These are phyloP conservation scores for Rhizoclosmatium globosum DNA, from an alignment of 192 early-diverging fungal species.

Conservation along the genomic window DNA sequence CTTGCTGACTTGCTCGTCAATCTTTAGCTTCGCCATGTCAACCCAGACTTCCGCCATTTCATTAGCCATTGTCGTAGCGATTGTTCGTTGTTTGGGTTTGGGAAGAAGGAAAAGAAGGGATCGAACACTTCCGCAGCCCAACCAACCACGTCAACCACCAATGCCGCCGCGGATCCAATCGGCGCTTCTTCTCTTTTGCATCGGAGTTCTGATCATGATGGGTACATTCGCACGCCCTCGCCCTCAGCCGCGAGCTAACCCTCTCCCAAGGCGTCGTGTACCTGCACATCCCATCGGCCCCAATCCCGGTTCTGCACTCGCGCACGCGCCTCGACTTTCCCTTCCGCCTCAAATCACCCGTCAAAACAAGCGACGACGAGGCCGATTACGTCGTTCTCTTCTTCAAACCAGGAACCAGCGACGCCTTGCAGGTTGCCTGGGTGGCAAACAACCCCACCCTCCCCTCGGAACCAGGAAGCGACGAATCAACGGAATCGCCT, in stretches of 20 bases:
- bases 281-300: slow-evolving; percentile 13
- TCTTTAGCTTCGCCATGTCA: too few species aligned
- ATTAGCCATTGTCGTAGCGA: too few species aligned
- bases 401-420: background rate
- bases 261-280: background rate
- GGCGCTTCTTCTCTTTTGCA: background rate
- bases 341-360: background rate
- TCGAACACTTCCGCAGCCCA: too few species aligned
- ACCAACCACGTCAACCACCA: too few species aligned
- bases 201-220: background rate
- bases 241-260: background rate
- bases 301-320: background rate
- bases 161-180: background rate
- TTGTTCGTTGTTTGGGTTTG: too few species aligned
- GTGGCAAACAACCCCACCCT: background rate
- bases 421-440: slow-evolving; percentile 1
- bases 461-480: background rate
- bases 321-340: slow-evolving; percentile 8
- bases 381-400: background rate
- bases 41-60: too few species aligned
- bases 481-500: background rate
- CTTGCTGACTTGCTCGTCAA: too few species aligned
- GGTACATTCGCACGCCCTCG: background rate
- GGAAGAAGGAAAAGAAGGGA: too few species aligned
- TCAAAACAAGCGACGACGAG: background rate